Percentiles rank a stretch among this genome's conserved stretches.
Evolutionary conservation across 129 eudicot genomes (phyloP).

Genomic region (Pittosporum tobira): DNA sequence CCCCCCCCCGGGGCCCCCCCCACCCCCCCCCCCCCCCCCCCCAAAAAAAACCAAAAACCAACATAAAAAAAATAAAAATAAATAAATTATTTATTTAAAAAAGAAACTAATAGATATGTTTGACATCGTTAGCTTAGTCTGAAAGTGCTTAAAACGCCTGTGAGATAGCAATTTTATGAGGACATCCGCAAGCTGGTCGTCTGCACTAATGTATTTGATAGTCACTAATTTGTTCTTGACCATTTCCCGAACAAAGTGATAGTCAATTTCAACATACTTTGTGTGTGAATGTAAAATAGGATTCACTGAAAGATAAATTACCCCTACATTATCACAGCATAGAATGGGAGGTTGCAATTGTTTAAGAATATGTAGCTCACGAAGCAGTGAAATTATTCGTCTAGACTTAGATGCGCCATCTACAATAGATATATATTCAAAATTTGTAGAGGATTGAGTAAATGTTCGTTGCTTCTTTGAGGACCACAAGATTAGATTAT

Average conservation of each 20-base stretch:
- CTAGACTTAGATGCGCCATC: background rate
- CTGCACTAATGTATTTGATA: background rate
- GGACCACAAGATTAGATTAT: background rate
- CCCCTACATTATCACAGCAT: slow-evolving; percentile 9
- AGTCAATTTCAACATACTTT: too few species aligned
- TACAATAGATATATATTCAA: background rate
- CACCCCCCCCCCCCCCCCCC: too few species aligned
- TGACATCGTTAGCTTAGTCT: too few species aligned
- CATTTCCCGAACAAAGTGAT: slow-evolving; percentile 6
- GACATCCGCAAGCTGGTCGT: background rate
- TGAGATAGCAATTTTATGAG: too few species aligned
- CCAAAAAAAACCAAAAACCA: too few species aligned
- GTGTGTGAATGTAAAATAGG: slow-evolving; percentile 11
- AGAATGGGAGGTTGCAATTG: background rate
- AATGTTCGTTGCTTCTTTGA: background rate
- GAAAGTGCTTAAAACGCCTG: too few species aligned
- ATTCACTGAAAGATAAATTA: background rate
- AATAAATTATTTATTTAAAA: too few species aligned
- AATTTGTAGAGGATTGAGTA: background rate
- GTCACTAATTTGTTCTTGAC: background rate
- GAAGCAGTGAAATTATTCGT: background rate
- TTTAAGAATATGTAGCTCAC: background rate
- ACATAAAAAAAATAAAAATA: too few species aligned
- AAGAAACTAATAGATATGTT: too few species aligned
- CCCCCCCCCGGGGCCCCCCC: too few species aligned